Evolutionary conservation across 2,329 filamentous ascomycete genomes (phyloP), one percentile per base, ranked within the genome.

Genomic region (Exutisphaerella laricina): DNA sequence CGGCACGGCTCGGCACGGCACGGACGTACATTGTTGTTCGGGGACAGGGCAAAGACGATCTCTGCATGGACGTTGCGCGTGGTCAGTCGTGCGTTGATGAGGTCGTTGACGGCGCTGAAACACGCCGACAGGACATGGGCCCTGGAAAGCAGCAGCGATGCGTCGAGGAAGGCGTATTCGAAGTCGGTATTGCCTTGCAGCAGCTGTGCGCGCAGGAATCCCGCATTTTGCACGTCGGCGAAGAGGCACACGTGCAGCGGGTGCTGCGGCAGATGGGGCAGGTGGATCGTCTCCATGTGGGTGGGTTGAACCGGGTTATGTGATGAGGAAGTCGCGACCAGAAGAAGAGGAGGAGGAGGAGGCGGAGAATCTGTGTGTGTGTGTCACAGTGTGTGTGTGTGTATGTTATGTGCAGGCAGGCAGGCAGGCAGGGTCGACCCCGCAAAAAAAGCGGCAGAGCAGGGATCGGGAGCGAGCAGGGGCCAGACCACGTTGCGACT

Each of bases 101-200:
- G 73, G 53, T 80, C 75, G 46, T 80, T 83, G 50, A 88, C 70
- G n/a, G 88, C 85, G 58, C 82, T 79, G 68, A 86, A 90, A 20
- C 83, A 75, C 17, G 87, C 85, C 1, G 85, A 79, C 17, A 92
- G 74, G 32, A 88, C 70, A 54, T 94, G 88, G 4, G 74, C 69
- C 22, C 81, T 74, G 1, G 86, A 88, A 17, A 88, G 64, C 44
- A 94, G 71, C 63, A 85, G 78, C 33, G 78, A 80, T 14, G 88
- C 88, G 67, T 98, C 90, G 34, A 98, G 77, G 54, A 98, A 85
- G 23, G 89, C 88, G 71, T 97, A 97, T 66, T 97, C 88, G 57
- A 89, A 97, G 6, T 83, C 82, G 8, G 78, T 60, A 61, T 97
- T 95, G 39, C 86, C 85, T 4, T 79, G 76, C n/a, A 97, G 73